Conservation (phyloP, 345 rosid species). For the Brassica napus region DNA sequence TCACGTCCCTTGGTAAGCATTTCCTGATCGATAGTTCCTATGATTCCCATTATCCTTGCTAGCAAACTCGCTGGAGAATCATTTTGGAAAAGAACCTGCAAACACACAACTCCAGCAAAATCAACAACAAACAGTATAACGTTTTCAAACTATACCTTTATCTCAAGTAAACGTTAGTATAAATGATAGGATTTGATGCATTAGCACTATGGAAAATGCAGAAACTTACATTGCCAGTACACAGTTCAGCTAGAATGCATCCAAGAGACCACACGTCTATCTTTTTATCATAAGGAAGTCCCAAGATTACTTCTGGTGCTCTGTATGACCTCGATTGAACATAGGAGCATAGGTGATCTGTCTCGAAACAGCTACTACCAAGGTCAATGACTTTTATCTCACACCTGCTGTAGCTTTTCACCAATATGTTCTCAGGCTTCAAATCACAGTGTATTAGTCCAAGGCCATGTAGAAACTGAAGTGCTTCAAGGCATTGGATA, state of each 20-base stretch:
- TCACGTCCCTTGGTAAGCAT: conserved; percentile 95
- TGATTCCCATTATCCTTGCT: conserved; percentile 86
- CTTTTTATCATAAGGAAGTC: conserved; percentile 93
- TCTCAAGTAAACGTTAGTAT: neutral
- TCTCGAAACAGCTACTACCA: conserved; percentile 99
- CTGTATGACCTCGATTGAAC: conserved; percentile 98
- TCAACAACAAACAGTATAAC: neutral
- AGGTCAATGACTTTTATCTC: conserved; percentile 99
- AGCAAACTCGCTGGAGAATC: conserved; percentile 95
- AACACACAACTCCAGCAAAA: neutral
- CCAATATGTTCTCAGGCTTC: conserved; percentile 94
- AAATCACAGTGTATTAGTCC: conserved; percentile 97
- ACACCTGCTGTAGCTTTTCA: conserved; percentile 95
- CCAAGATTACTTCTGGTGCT: conserved; percentile 95
- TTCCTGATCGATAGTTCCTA: conserved; percentile 67
- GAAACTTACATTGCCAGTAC: conserved; percentile 94
- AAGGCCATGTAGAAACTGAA: conserved; percentile 88
- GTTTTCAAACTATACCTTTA: neutral
- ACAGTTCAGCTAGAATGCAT: conserved; percentile 95
- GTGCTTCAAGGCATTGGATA: conserved; percentile 93
- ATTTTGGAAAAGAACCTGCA: conserved; percentile 91
- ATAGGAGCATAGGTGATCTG: conserved; percentile 95
- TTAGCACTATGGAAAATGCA: conserved; percentile 6
- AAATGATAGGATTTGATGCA: neutral
- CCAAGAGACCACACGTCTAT: conserved; percentile 98